Evolutionary conservation across 2,329 filamentous ascomycete species (phyloP).

Genomic region (Diaporthe amygdali): DNA sequence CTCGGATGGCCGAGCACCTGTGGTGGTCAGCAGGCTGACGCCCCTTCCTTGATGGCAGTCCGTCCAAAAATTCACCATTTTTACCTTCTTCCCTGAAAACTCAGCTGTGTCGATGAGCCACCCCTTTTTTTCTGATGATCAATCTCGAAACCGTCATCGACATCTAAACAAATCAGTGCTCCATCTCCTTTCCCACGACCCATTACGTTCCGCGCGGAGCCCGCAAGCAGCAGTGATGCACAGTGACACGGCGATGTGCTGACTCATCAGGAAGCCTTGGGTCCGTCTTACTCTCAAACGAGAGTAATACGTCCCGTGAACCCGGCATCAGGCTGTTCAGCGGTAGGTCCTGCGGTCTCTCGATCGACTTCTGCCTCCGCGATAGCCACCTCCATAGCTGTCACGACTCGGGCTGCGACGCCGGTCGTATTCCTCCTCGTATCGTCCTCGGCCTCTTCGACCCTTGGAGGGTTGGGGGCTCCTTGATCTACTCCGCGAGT

Average conservation of each 20-base stretch:
- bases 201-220: neutral
- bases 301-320: neutral
- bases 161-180: neutral
- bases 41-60: constrained; percentile 10
- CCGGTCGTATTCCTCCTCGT: constrained; percentile 37
- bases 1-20: neutral
- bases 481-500: constrained; percentile 27
- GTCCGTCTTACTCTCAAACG: neutral
- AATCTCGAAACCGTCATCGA: neutral
- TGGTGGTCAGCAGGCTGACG: constrained; percentile 23
- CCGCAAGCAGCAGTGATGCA: neutral
- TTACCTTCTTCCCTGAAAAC: neutral
- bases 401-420: constrained; percentile 55
- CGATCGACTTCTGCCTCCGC: constrained; percentile 42
- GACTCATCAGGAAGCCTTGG: neutral
- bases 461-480: constrained; percentile 39
- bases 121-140: neutral
- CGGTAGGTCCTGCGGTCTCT: constrained; percentile 43
- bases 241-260: neutral
- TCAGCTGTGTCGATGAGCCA: constrained; percentile 11
- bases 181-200: neutral
- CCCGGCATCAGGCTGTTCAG: constrained; percentile 22
- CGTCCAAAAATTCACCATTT: neutral
- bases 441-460: constrained; percentile 36
- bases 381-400: constrained; percentile 48